Conservation (phyloP, 2,329 filamentous ascomycete species). For the Parastagonospora avenae region DNA sequence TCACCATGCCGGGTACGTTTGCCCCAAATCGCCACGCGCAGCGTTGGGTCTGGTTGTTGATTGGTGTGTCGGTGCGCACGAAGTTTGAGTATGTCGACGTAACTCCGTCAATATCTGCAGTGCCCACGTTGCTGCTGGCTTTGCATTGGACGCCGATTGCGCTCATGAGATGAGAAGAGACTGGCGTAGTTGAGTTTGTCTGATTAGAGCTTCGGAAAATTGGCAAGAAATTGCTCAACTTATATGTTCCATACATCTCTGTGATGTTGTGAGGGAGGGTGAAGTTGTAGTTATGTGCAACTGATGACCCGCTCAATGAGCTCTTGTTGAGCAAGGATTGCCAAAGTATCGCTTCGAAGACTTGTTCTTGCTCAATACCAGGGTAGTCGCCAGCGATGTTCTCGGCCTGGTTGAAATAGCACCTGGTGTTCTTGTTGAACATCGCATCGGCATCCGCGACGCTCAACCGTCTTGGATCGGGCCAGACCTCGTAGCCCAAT, state of each 20-base stretch:
- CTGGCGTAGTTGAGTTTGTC: not conserved
- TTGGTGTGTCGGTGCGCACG: conserved; percentile 9
- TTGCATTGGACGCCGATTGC: conserved; percentile 11
- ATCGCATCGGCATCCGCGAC: too few species aligned
- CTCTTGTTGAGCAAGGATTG: not conserved
- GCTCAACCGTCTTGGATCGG: too few species aligned
- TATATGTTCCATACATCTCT: conserved; percentile 1
- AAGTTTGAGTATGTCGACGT: conserved; percentile 11
- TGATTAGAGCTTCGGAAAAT: too few species aligned
- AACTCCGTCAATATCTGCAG: conserved; percentile 8
- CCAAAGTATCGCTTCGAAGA: conserved; percentile 4
- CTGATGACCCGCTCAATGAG: not conserved
- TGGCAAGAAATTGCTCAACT: not conserved
- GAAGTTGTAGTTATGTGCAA: not conserved
- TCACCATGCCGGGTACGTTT: not conserved
- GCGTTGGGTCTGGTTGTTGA: not conserved
- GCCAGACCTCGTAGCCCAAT: too few species aligned
- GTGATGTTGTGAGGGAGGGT: conserved; percentile 3
- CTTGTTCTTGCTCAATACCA: conserved; percentile 1
- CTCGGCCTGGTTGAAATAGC: not conserved
- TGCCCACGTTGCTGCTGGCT: conserved; percentile 12
- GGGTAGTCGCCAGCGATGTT: conserved; percentile 2
- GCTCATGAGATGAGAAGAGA: conserved; percentile 2
- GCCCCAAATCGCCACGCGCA: conserved; percentile 3
- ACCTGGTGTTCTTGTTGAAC: too few species aligned